Evolutionary conservation across 371 early-diverging fungal genomes (phyloP).

Genomic region (Catenaria anguillulae): DNA sequence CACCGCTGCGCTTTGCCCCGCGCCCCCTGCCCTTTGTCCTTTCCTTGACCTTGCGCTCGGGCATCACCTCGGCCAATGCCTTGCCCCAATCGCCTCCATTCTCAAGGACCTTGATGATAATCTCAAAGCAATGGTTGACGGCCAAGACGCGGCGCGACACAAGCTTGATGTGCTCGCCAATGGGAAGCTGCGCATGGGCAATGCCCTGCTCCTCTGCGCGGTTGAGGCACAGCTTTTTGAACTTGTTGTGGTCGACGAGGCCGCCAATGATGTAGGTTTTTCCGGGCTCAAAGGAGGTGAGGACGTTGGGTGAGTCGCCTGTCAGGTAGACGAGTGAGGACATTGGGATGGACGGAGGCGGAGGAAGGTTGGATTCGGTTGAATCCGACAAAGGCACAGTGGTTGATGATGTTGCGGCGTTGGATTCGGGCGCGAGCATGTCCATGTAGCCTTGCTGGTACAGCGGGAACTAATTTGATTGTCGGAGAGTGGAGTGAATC

Average conservation of each 20-base stretch:
- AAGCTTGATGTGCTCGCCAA: conserved; percentile 63
- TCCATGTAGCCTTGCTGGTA: not conserved
- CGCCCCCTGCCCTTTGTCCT: too few relatives aligned
- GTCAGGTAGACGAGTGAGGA: conserved; percentile 45
- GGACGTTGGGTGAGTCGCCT: conserved; percentile 66
- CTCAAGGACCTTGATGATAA: conserved; percentile 48
- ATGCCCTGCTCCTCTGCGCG: conserved; percentile 63
- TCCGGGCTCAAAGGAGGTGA: conserved; percentile 45
- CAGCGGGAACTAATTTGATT: not conserved
- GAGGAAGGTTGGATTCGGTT: too few relatives aligned
- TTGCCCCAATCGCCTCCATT: conserved; percentile 47
- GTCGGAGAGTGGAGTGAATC: too few relatives aligned
- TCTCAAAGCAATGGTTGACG: conserved; percentile 57
- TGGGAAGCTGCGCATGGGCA: conserved; percentile 65
- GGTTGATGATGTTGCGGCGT: too few relatives aligned
- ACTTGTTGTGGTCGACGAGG: conserved; percentile 84
- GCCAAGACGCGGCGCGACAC: conserved; percentile 70
- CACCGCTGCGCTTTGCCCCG: too few relatives aligned
- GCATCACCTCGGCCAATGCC: conserved; percentile 71
- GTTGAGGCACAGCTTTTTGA: conserved; percentile 60
- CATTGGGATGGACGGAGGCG: too few relatives aligned
- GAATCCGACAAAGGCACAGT: too few relatives aligned
- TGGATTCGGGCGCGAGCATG: not conserved
- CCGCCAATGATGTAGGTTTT: conserved; percentile 83
- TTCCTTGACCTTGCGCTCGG: conserved; percentile 61